Conservation (phyloP, 768 basidiomycete species). For the Kwoniella sp. region DNA sequence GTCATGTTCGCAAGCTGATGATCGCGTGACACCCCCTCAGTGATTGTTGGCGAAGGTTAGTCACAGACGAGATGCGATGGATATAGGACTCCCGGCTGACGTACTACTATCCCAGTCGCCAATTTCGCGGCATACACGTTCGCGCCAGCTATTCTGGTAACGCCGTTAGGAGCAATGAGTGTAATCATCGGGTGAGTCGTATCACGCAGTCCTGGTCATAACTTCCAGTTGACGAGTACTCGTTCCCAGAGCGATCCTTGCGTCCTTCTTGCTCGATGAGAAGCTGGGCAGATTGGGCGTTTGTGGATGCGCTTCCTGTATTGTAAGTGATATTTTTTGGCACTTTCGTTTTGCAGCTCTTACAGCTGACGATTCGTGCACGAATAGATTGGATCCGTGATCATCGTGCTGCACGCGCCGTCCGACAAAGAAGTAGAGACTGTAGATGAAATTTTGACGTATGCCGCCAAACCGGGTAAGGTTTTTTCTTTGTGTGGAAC, state of each 20-base stretch:
- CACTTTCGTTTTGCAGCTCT: neutral
- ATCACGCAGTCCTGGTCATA: neutral
- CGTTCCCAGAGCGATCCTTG: slow-evolving; percentile 76
- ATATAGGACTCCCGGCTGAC: neutral
- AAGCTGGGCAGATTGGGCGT: slow-evolving; percentile 86
- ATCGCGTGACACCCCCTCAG: slow-evolving; percentile 58
- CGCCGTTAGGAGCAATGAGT: slow-evolving; percentile 92
- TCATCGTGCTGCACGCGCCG: slow-evolving; percentile 95
- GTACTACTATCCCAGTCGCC: slow-evolving; percentile 53
- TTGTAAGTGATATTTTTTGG: slow-evolving; percentile 39
- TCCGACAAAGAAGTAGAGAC: slow-evolving; percentile 91
- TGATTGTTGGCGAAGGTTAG: slow-evolving; percentile 88
- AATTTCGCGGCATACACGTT: slow-evolving; percentile 96
- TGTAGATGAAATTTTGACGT: slow-evolving; percentile 88
- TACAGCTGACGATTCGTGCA: neutral
- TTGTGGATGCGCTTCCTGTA: slow-evolving; percentile 56
- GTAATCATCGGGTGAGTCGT: slow-evolving; percentile 82
- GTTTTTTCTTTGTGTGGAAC: slow-evolving; percentile 10
- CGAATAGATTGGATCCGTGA: slow-evolving; percentile 70
- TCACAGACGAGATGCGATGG: neutral
- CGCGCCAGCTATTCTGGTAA: slow-evolving; percentile 96
- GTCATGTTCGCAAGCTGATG: slow-evolving; percentile 21
- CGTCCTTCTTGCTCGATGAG: slow-evolving; percentile 89
- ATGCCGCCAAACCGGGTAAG: slow-evolving; percentile 90
- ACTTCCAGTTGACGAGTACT: neutral